These are phyloP conservation scores for Cryptococcus sp. DNA, from an alignment of 1,284 basidiomycete species.

Conservation along the genomic window DNA sequence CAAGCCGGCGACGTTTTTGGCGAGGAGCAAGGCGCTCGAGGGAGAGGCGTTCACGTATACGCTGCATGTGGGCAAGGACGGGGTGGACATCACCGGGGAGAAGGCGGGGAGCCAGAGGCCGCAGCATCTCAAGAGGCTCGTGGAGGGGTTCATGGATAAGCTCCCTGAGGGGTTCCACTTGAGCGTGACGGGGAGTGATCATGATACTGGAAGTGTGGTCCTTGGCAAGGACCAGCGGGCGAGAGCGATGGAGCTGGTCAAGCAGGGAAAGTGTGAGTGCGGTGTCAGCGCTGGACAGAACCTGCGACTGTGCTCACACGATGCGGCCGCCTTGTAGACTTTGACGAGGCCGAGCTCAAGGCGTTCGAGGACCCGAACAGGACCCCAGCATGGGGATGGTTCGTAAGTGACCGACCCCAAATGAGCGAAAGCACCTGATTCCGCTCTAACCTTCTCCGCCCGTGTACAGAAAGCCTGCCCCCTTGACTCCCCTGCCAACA, in stretches of 20 bases:
- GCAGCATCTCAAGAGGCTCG: constrained; percentile 31
- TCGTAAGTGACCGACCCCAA: constrained; percentile 37
- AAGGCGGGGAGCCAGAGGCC: constrained; percentile 32
- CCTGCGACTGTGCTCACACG: constrained; percentile 6
- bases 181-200: constrained; percentile 45
- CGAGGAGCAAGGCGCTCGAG: constrained; percentile 31
- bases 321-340: constrained; percentile 42
- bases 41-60: constrained; percentile 38
- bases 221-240: constrained; percentile 49
- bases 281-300: neutral
- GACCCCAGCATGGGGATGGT: constrained; percentile 47
- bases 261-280: constrained; percentile 46
- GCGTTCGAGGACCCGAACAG: constrained; percentile 46
- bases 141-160: constrained; percentile 38
- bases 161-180: constrained; percentile 41
- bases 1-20: constrained; percentile 34
- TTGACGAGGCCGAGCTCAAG: constrained; percentile 45
- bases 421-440: neutral
- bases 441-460: neutral
- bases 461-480: constrained; percentile 44
- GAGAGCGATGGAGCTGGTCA: constrained; percentile 46
- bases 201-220: constrained; percentile 48
- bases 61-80: constrained; percentile 27
- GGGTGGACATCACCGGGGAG: constrained; percentile 30
- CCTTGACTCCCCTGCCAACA: constrained; percentile 46